A percentile compares a stretch with the other conserved stretches of the same genome.
Evolutionary conservation across 495 filamentous ascomycete genomes (phyloP).

Genomic region (Aspergillus hancockii): DNA sequence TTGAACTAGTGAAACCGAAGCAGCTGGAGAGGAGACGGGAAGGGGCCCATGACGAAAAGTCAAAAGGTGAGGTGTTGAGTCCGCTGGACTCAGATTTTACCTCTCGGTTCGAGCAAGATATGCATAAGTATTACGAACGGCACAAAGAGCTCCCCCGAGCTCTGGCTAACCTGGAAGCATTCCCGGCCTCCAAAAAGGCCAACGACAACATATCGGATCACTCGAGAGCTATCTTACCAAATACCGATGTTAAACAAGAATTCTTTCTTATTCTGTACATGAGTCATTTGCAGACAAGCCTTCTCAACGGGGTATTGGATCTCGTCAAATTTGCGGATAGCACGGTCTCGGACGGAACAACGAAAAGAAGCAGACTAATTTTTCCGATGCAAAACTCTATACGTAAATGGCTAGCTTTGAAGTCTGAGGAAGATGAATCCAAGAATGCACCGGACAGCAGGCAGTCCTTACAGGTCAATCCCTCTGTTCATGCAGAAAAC

Average conservation of each 20-base stretch:
- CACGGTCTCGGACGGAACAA: constrained; percentile 53
- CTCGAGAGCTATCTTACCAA: constrained; percentile 10
- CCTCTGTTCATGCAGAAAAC: constrained; percentile 13
- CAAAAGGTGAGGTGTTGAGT: constrained; percentile 24
- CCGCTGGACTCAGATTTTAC: constrained; percentile 22
- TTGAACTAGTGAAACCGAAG: constrained; percentile 30
- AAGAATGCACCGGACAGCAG: constrained; percentile 13
- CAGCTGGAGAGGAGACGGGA: constrained; percentile 24
- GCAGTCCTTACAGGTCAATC: constrained; percentile 24
- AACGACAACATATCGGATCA: constrained; percentile 7
- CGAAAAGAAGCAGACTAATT: constrained; percentile 60
- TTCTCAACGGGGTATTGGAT: constrained; percentile 37
- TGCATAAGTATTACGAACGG: constrained; percentile 20
- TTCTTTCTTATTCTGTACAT: constrained; percentile 40
- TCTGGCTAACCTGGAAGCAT: constrained; percentile 33
- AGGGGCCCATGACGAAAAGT: constrained; percentile 29
- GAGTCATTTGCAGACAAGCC: constrained; percentile 36
- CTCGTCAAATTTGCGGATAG: constrained; percentile 65
- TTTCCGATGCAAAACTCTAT: constrained; percentile 57
- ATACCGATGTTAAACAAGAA: constrained; percentile 31
- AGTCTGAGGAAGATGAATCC: constrained; percentile 13
- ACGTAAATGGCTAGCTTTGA: constrained; percentile 37
- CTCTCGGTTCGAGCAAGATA: constrained; percentile 19
- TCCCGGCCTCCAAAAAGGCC: constrained; percentile 24
- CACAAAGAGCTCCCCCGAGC: constrained; percentile 27